Percentiles rank a stretch among this genome's conserved stretches.
phyloP scores from a whole-genome alignment of 2,329 filamentous ascomycete genomes.

The Drechslera avenae region DNA sequence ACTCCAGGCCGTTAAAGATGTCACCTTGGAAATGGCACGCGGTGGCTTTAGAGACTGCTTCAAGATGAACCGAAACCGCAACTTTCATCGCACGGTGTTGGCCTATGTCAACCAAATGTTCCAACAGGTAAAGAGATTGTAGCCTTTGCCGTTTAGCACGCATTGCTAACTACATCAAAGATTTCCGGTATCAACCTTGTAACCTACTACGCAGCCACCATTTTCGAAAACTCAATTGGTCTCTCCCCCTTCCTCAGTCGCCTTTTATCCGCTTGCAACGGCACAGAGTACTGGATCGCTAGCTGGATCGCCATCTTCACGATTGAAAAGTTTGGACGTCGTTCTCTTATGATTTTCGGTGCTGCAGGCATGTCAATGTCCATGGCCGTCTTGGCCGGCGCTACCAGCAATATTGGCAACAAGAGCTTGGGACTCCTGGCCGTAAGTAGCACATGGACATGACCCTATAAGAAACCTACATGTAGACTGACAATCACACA shows the following conservation, averaged over 20 bases:
- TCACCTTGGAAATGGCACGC: slow-evolving; percentile 49
- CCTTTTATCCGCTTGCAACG: slow-evolving; percentile 49
- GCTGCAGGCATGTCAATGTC: slow-evolving; percentile 43
- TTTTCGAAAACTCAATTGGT: slow-evolving; percentile 51
- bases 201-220: slow-evolving; percentile 52
- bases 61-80: slow-evolving; percentile 57
- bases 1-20: slow-evolving; percentile 46
- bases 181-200: slow-evolving; percentile 47
- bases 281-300: slow-evolving; percentile 50
- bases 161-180: slow-evolving; percentile 36
- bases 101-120: slow-evolving; percentile 54
- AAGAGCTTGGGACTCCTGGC: slow-evolving; percentile 46
- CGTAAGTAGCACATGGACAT: slow-evolving; percentile 53
- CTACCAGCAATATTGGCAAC: slow-evolving; percentile 35
- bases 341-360: slow-evolving; percentile 48
- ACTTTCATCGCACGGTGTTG: slow-evolving; percentile 52
- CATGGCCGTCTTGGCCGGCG: slow-evolving; percentile 44
- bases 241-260: slow-evolving; percentile 43
- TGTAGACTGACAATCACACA: slow-evolving; percentile 14
- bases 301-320: slow-evolving; percentile 51
- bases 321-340: slow-evolving; percentile 48
- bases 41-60: slow-evolving; percentile 63
- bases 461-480: neutral
- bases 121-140: slow-evolving; percentile 47
- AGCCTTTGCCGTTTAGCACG: too few species aligned